Evolutionary conservation across 495 filamentous ascomycete species (phyloP).

Genomic region (Echria macrotheca): DNA sequence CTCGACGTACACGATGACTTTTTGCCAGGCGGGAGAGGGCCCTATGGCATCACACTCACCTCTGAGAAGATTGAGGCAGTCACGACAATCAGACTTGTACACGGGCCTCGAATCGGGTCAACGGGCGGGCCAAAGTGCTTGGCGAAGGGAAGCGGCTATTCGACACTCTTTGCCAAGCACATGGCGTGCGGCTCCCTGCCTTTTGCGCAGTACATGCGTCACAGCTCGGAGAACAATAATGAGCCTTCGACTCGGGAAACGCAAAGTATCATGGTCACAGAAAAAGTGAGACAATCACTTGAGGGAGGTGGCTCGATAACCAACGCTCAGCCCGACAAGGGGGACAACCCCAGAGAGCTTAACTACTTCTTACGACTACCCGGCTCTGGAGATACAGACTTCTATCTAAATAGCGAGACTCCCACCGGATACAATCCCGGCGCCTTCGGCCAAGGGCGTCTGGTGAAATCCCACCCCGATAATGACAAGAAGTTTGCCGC

Average conservation of each 20-base stretch:
- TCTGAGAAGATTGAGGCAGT: not conserved
- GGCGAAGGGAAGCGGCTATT: not conserved
- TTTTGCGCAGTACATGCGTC: not conserved
- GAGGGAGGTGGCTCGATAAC: not conserved
- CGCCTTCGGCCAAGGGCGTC: not conserved
- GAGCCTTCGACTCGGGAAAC: not conserved
- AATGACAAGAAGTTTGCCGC: not conserved
- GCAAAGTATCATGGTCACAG: not conserved
- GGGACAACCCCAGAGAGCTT: not conserved
- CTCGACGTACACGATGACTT: not conserved
- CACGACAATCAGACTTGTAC: not conserved
- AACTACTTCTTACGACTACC: not conserved
- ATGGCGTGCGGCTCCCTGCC: not conserved
- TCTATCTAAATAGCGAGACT: not conserved
- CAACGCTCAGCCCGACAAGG: not conserved
- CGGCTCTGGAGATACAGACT: not conserved
- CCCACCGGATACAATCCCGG: not conserved
- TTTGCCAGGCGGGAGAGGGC: not conserved
- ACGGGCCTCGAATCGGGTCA: not conserved
- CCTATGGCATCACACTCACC: not conserved
- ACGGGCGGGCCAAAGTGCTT: no score
- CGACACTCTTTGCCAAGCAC: not conserved
- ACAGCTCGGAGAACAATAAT: no score
- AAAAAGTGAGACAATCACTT: not conserved
- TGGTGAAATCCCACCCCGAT: no score